phyloP scores from a whole-genome alignment of 305 asterid genomes.

The Fraxinus angustifolia region DNA sequence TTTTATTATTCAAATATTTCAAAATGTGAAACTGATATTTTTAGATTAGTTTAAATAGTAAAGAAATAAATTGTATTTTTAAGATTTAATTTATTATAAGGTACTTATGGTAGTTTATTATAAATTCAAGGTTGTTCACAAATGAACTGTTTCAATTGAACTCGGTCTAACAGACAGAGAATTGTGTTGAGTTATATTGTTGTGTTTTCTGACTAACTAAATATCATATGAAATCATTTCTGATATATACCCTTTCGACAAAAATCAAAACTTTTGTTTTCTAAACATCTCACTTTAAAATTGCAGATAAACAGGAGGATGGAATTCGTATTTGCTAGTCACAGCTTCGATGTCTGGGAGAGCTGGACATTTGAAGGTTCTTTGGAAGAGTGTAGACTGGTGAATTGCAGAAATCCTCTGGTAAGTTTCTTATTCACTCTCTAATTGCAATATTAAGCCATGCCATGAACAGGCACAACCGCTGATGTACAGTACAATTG shows the following conservation, averaged over 20 bases:
- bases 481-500: background rate
- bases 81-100: background rate
- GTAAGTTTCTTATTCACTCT: conserved; percentile 41
- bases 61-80: background rate
- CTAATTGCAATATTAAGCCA: background rate
- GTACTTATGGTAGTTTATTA: background rate
- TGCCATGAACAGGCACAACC: background rate
- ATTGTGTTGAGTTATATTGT: background rate
- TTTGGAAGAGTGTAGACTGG: conserved; percentile 84
- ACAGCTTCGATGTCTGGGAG: conserved; percentile 97
- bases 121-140: background rate
- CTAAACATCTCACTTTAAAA: background rate
- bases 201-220: background rate
- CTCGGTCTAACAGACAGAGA: background rate
- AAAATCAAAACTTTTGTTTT: background rate
- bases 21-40: background rate
- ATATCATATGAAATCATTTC: background rate
- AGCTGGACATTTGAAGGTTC: conserved; percentile 92
- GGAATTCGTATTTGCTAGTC: conserved; percentile 96
- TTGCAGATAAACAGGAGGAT: conserved; percentile 94
- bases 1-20: background rate
- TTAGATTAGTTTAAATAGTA: background rate
- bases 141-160: background rate
- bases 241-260: background rate
- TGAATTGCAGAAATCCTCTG: conserved; percentile 89